A percentile compares a stretch with the other conserved stretches of the same genome.
Evolutionary conservation across 352 stramenopile species (phyloP).

Genomic region (Pythium diclinum): DNA sequence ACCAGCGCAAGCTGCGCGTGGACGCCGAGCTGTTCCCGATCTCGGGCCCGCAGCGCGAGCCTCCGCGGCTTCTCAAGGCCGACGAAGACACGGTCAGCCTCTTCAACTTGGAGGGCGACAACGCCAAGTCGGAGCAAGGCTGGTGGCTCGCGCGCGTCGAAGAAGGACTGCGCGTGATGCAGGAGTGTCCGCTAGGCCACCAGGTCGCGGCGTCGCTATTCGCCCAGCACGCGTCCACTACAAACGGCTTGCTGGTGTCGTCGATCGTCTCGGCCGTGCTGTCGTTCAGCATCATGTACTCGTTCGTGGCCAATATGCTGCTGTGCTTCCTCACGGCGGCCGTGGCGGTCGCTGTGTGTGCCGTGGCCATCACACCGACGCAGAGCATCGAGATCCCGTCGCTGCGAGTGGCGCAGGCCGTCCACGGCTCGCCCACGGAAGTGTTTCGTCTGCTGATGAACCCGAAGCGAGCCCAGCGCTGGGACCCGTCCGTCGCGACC

Average conservation of each 20-base stretch:
- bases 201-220: slow-evolving; percentile 77
- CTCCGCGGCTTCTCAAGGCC: slow-evolving; percentile 63
- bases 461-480: slow-evolving; percentile 75
- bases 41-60: slow-evolving; percentile 45
- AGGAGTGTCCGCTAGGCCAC: slow-evolving; percentile 79
- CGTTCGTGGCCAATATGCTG: slow-evolving; percentile 80
- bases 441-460: slow-evolving; percentile 87
- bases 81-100: slow-evolving; percentile 84
- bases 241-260: slow-evolving; percentile 71
- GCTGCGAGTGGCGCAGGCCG: slow-evolving; percentile 80
- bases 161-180: slow-evolving; percentile 80
- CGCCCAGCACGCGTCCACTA: slow-evolving; percentile 74
- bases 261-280: slow-evolving; percentile 61
- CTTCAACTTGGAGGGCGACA: slow-evolving; percentile 86
- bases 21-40: slow-evolving; percentile 73
- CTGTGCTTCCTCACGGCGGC: slow-evolving; percentile 70
- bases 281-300: slow-evolving; percentile 87
- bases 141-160: slow-evolving; percentile 85
- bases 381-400: slow-evolving; percentile 78
- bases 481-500: slow-evolving; percentile 74
- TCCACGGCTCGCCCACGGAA: slow-evolving; percentile 79
- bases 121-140: slow-evolving; percentile 75
- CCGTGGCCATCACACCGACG: slow-evolving; percentile 63
- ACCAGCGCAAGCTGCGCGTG: slow-evolving; percentile 73
- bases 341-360: slow-evolving; percentile 63